A percentile compares a stretch with the other conserved stretches of the same genome.
Evolutionary conservation across 2,329 filamentous ascomycete species (phyloP).

Genomic region (Pestalotiopsis sp.): DNA sequence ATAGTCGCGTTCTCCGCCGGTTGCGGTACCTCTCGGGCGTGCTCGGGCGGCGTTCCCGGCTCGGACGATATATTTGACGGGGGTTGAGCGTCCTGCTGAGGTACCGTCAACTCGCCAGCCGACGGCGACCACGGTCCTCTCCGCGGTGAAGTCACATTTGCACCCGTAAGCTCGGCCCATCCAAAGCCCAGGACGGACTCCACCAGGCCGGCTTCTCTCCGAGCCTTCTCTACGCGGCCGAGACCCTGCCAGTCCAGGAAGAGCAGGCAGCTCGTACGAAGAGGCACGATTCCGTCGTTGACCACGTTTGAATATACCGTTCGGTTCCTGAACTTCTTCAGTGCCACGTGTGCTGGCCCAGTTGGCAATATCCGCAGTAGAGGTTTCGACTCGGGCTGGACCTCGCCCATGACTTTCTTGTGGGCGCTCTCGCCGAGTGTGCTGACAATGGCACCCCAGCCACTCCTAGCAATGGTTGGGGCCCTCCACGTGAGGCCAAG

Average conservation of each 20-base stretch:
- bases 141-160: slow-evolving; percentile 56
- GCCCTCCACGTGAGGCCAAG: slow-evolving; percentile 92
- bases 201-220: slow-evolving; percentile 87
- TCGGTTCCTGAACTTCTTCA: slow-evolving; percentile 86
- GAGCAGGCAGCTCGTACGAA: slow-evolving; percentile 92
- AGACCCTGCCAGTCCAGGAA: slow-evolving; percentile 97
- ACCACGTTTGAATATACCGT: slow-evolving; percentile 97
- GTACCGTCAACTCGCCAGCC: slow-evolving; percentile 31
- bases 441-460: slow-evolving; percentile 86
- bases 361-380: slow-evolving; percentile 86
- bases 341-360: slow-evolving; percentile 83
- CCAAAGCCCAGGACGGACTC: slow-evolving; percentile 93
- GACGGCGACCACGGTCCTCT: slow-evolving; percentile 44
- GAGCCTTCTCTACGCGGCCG: slow-evolving; percentile 89
- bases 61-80: slow-evolving; percentile 32
- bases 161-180: slow-evolving; percentile 85
- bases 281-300: slow-evolving; percentile 93
- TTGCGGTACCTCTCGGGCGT: slow-evolving; percentile 67
- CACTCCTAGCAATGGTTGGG: slow-evolving; percentile 80
- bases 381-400: slow-evolving; percentile 82
- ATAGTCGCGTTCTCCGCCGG: slow-evolving; percentile 66
- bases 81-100: slow-evolving; percentile 23
- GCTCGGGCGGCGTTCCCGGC: slow-evolving; percentile 28
- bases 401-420: slow-evolving; percentile 58
- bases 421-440: slow-evolving; percentile 73